Evolutionary conservation across 805 yeast species (phyloP).

Genomic region (Saccharomycopsis capsularis): DNA sequence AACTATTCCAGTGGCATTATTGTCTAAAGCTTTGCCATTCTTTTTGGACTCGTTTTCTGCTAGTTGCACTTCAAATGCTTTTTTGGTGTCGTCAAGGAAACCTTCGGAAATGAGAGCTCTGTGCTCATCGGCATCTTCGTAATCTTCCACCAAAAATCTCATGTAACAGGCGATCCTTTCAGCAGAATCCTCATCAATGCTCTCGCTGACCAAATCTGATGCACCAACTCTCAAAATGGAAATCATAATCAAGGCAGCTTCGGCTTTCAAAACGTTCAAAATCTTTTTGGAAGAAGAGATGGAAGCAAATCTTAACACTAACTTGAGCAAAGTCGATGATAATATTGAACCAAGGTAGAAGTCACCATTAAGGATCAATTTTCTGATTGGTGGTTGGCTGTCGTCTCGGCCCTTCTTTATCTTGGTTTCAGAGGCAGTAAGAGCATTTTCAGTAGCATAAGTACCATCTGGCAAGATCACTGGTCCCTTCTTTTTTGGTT

Average conservation of each 20-base stretch:
- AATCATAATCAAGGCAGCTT: constrained; percentile 87
- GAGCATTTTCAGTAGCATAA: constrained; percentile 88
- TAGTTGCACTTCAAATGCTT: constrained; percentile 64
- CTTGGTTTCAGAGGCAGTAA: constrained; percentile 41
- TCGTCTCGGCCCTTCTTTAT: constrained; percentile 33
- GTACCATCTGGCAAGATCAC: constrained; percentile 97
- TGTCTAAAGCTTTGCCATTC: constrained; percentile 33
- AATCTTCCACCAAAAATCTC: constrained; percentile 65
- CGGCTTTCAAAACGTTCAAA: constrained; percentile 84
- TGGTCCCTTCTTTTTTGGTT: constrained; percentile 46
- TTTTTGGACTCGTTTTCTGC: constrained; percentile 54
- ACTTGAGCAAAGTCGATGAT: constrained; percentile 81
- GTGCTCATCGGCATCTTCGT: constrained; percentile 38
- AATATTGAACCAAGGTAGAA: constrained; percentile 85
- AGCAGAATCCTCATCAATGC: constrained; percentile 93
- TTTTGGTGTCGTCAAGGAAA: constrained; percentile 81
- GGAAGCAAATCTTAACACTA: constrained; percentile 68
- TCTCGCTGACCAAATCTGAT: constrained; percentile 56
- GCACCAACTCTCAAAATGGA: constrained; percentile 86
- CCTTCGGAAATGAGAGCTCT: constrained; percentile 46
- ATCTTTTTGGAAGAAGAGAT: constrained; percentile 46
- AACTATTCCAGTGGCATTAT: background rate
- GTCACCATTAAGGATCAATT: constrained; percentile 77
- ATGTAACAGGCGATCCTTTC: constrained; percentile 89
- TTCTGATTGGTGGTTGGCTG: constrained; percentile 66